A percentile compares a stretch with the other conserved stretches of the same genome.
These are phyloP conservation scores for Capronia americana DNA, from an alignment of 2,329 filamentous ascomycete genomes.

Conservation along the genomic window DNA sequence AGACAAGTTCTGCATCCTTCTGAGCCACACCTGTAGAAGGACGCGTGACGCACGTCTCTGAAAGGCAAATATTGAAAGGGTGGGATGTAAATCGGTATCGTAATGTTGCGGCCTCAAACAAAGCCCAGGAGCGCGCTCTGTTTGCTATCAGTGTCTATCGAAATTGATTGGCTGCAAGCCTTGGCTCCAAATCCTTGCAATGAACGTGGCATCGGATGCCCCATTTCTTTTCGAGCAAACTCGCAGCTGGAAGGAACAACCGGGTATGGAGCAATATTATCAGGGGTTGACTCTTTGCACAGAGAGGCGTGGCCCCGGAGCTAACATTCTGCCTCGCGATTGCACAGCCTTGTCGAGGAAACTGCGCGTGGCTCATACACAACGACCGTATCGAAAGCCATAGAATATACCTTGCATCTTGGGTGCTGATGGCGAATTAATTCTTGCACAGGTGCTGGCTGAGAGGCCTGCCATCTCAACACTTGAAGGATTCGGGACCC, in stretches of 20 bases:
- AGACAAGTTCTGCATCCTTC: conserved; percentile 24
- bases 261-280: background rate
- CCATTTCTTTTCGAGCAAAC: conserved; percentile 28
- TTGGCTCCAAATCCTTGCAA: conserved; percentile 27
- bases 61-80: conserved; percentile 20
- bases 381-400: background rate
- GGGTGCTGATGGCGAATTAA: background rate
- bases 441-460: background rate
- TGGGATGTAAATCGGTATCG: conserved; percentile 16
- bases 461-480: background rate
- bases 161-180: conserved; percentile 26
- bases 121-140: conserved; percentile 21
- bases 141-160: conserved; percentile 27
- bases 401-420: background rate
- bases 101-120: conserved; percentile 18
- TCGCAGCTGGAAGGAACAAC: conserved; percentile 10
- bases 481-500: conserved; percentile 1
- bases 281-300: background rate
- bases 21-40: conserved; percentile 17
- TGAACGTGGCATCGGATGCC: conserved; percentile 25
- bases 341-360: conserved; percentile 3
- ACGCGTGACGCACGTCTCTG: conserved; percentile 25
- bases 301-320: background rate
- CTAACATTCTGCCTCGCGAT: background rate
- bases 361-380: background rate